Base-by-base conservation (phyloP, 2,329 filamentous ascomycete species). In the Sporothrix humicola region DNA sequence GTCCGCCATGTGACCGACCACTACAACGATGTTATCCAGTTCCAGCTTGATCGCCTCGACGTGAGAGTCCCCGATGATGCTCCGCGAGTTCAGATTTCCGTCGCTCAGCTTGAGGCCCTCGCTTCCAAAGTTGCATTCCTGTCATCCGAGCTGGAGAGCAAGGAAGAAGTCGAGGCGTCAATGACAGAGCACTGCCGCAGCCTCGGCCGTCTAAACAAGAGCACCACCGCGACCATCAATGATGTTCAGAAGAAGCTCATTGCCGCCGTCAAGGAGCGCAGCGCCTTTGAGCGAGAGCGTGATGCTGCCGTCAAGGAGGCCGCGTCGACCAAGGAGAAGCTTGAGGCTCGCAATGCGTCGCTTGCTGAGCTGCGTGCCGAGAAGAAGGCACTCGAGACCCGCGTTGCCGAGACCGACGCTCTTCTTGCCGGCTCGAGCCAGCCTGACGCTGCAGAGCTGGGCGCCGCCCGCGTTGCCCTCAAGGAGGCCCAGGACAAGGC, bases 231-330 rank as follows among this genome's bases (percentile, higher is more conserved):
- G 26, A 86, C 85, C 1, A 78, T 85, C 2, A 80, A 81, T 26
- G 79, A 80, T 6, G 83, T 88, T 3, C 85, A 88, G 69, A 79
- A 81, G 8, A 83, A 82, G 59, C 86, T 85, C 73, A 84, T 86
- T 76, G 82, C 82, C 15, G 87, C 88, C 2, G 79, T 89, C 5
- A 80, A 85, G 73, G 88, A 90, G 26, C 85, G 87, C 48, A 82
- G 81, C 48, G 77, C 77, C 5, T 87, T 86, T 56, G 84, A 89
- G 76, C 81, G 79, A 23, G 82, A 88, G 46, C 83, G 83, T 69
- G 80, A 82, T 54, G 78, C 76, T 4, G 81, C 81, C 2, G 74
- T 78, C 46, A 78, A 81, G 46, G 82, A 85, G 59, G 79, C 83
- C 0, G 81, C 81, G 0, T 76, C 78, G 4, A 70, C 79, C 1